Evolutionary conservation across 1,139 yeast species (phyloP), one percentile per base, ranked within the genome.

Genomic region (Yamadazyma epiphylla): DNA sequence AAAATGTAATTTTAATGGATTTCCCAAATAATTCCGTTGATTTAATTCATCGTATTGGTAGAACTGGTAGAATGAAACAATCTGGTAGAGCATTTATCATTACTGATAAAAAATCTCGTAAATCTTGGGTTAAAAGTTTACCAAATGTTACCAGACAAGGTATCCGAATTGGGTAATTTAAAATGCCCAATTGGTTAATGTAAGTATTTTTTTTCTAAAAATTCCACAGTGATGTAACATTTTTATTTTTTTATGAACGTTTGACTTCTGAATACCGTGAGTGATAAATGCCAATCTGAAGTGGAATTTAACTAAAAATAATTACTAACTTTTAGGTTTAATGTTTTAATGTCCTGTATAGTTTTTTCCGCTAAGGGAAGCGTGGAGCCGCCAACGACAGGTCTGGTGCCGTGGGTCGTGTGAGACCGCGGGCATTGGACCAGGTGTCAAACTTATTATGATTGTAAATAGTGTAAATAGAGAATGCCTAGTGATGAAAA

Each of bases 41-140:
- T 55, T 66, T 91, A 36, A 77, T 91, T 13, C 98, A 91, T 51
- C 67, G 98, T 39, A 81, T 88, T 4, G 98, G 98, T 2, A 74
- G 98, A 58, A 91, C 97, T 0, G 97, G 96, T 4, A 67, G 98
- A 51, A 82, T 88, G 82, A 84, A 83, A 31, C 88, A 84, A 51
- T 70, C 82, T 25, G 98, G 98, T 12, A 70, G 96, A 39, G 96
- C 86, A 2, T 80, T 87, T 45, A 64, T 89, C 46, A 77, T 89
- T 36, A 65, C 66, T 20, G 82, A 81, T 45, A 78, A 79, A 42
- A 72, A 72, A 45, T 81, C 85, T 29, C 63, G 63, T 17, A 79
- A 81, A 46, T 70, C 84, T 6, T 88, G 95, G 91, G 80, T 89
- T 17, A 80, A 80, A 48, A 95, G 94, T 4, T 65, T 89, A 27